Percentiles rank a stretch among this genome's conserved stretches.
These are phyloP conservation scores for Cynara cardunculus DNA, from an alignment of 129 eudicot species.

Conservation along the genomic window DNA sequence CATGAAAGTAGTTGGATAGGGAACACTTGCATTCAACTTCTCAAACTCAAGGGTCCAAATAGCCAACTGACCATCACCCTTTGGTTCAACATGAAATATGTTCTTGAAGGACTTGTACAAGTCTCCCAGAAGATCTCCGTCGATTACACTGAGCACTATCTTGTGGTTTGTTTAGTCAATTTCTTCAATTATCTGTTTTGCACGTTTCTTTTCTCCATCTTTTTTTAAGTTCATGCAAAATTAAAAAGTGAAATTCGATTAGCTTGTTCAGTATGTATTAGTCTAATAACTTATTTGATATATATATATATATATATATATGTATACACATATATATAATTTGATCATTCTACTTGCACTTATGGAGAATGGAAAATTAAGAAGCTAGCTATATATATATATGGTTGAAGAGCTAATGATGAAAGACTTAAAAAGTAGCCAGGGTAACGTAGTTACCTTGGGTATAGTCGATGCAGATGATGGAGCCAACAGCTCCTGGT, in stretches of 20 bases:
- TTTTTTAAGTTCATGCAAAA: background rate
- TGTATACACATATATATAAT: too few species aligned
- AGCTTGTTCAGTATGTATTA: background rate
- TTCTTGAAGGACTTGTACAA: conserved; percentile 33
- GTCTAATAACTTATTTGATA: too few species aligned
- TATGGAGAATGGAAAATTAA: too few species aligned
- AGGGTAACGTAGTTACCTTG: conserved; percentile 7
- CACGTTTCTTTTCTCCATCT: conserved; percentile 42
- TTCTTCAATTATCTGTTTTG: conserved; percentile 36
- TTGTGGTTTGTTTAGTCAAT: conserved; percentile 48
- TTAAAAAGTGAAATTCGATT: background rate
- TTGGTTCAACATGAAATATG: conserved; percentile 45
- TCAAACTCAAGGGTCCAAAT: conserved; percentile 53
- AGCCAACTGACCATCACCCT: conserved; percentile 39
- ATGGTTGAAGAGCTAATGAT: background rate
- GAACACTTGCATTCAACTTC: conserved; percentile 35
- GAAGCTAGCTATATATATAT: too few species aligned
- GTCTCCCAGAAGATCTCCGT: conserved; percentile 43
- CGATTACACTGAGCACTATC: conserved; percentile 40
- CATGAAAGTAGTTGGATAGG: conserved; percentile 48
- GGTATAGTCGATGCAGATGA: conserved; percentile 24
- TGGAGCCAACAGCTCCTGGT: conserved; percentile 32
- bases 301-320: too few species aligned
- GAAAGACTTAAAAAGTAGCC: too few species aligned
- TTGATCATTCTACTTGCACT: too few species aligned